Evolutionary conservation across 192 early-diverging fungal genomes (phyloP), one percentile per base, ranked within the genome.

Genomic region (Funneliformis geosporum): DNA sequence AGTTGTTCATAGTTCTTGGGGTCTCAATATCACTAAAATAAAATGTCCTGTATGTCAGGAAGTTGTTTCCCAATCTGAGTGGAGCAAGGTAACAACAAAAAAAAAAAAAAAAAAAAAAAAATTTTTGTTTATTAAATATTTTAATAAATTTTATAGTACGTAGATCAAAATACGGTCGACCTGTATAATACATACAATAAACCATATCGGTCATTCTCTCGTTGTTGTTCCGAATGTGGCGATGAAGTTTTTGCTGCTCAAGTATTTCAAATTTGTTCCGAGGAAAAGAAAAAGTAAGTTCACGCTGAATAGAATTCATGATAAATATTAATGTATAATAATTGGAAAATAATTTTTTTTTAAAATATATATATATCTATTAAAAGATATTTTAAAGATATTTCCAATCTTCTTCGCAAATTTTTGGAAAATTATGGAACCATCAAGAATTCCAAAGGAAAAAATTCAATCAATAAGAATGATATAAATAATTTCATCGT

Each of bases 1-100:
- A 73, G 86, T 88, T 5, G 89, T 90, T 50, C 85, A 82, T 44
- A 86, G 84, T 74, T 90, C 89, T 23, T 90, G 89, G 89, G 89
- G 89, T 23, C 82, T 90, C 14, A 80, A 81, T 66, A 82, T 88
- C n/a, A 90, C 87, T 14, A 84, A 84, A 62, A 87, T 90, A 76
- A 87, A 83, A 62, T 90, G 89, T 71, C 89, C 89, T 60, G 89
- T 90, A 14, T 90, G 89, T 72, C 86, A 85, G 65, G 85, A 83
- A 11, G 39, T 59, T n/a, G 83, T 90, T 40, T 79, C 86, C 50
- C 83, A 86, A 28, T 64, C 81, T 25, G 89, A 90, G 83, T 90
- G 89, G 89, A 84, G 83, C 78, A 83, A 81, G 77, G 84, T 85
- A 80, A 59, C 42, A n/a, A 14, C n/a, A n/a, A 72, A 44, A 10